Base-by-base conservation (phyloP, 345 rosid genomes). In the Isatis tinctoria region DNA sequence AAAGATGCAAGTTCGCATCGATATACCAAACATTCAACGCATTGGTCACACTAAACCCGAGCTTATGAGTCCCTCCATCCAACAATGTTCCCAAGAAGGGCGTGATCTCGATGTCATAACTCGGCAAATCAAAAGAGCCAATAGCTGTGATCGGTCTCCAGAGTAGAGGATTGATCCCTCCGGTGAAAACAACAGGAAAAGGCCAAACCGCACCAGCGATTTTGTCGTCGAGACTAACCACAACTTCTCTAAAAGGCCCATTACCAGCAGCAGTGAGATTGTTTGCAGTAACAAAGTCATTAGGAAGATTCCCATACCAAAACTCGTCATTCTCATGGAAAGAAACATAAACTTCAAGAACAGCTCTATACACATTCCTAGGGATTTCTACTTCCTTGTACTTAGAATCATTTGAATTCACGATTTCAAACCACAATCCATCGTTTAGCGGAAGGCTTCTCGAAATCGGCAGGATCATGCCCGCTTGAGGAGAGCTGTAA, bases 291-390 rank as follows among this genome's bases (percentile, higher is more conserved):
- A 93, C 76, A 45, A 76, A 93, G 32, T 93, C 96, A 76, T 86
- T 86, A 0, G 92, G 96, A 73, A 60, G 78, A 75, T 90, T 90
- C 9, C 75, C 68, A 76, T 81, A 89, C 98, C 98, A 93, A 77
- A 83, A 90, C 82, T 93, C 97, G 80, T 93, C 98, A 48, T 82
- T 79, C 86, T 86, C 97, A 70, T 93, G 98, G 58, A 93, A 93
- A 45, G 97, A 93, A 48, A 90, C 90, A 80, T 87, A 93, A 70
- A 93, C 88, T 80, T 93, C 98, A 74, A 93, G 70, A 41, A 90
- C 89, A 56, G 98, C 98, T 78, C 97, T 85, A 70, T 87, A 87
- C 13, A 81, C 96, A 82, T 93, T 93, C 80, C 45, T 82, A 10
- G 97, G 97, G 26, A 91, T 80, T 26, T 49, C 61, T 17, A 94